phyloP scores from a whole-genome alignment of 805 yeast genomes.

The Tetrapisispora arboricola region DNA sequence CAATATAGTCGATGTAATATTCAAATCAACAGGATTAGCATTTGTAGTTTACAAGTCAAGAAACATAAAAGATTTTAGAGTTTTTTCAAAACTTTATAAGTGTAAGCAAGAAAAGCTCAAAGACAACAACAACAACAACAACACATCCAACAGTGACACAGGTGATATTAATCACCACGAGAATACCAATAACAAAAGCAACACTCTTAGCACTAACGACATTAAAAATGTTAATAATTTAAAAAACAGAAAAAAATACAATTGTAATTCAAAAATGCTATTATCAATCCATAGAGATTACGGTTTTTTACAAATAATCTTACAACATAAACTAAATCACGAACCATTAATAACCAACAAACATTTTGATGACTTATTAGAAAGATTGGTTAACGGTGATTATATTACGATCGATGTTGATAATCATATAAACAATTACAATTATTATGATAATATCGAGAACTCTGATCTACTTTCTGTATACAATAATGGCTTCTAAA shows the following conservation, averaged over 20 bases:
- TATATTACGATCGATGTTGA: conserved; percentile 1
- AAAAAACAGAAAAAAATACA: not conserved
- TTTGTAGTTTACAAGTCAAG: conserved; percentile 1
- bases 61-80: conserved; percentile 1
- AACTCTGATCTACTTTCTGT: not conserved
- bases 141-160: not conserved
- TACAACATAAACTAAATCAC: conserved; percentile 3
- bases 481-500: not conserved
- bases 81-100: conserved; percentile 1
- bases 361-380: not conserved
- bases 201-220: not conserved
- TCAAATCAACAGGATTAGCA: not conserved
- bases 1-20: conserved; percentile 1
- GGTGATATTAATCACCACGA: too few species aligned
- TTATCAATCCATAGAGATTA: conserved; percentile 2
- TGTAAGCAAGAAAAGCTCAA: conserved; percentile 1
- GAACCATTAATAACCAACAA: not conserved
- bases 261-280: conserved; percentile 2
- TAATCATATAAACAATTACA: not conserved
- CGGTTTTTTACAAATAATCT: conserved; percentile 1
- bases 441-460: not conserved
- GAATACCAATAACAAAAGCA: not conserved
- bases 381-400: conserved; percentile 1
- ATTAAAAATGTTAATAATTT: not conserved
- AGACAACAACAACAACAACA: not conserved